These are phyloP conservation scores for Echeveria elegans DNA, from an alignment of 164 flowering plant genomes.

Conservation along the genomic window DNA sequence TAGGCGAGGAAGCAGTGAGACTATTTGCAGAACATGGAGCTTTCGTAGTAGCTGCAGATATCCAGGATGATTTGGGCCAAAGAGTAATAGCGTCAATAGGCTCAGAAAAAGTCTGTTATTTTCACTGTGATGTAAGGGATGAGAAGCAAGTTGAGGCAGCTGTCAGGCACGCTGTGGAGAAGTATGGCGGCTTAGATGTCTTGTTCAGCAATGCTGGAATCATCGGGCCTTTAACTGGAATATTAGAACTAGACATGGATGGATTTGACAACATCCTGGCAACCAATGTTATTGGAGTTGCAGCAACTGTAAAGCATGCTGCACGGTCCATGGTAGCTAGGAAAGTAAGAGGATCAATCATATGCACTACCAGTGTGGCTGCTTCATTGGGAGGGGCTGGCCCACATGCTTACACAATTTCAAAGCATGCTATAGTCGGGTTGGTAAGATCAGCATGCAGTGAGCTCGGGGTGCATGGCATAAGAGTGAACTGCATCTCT, in stretches of 20 bases:
- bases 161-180: slow-evolving; percentile 29
- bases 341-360: slow-evolving; percentile 46
- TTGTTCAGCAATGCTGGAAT: slow-evolving; percentile 71
- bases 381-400: slow-evolving; percentile 42
- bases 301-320: slow-evolving; percentile 60
- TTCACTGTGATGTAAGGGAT: slow-evolving; percentile 56
- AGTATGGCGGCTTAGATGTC: slow-evolving; percentile 41
- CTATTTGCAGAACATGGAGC: slow-evolving; percentile 56
- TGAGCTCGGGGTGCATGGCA: slow-evolving; percentile 58
- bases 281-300: slow-evolving; percentile 55
- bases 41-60: slow-evolving; percentile 45
- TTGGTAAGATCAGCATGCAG: slow-evolving; percentile 38
- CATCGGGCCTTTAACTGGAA: slow-evolving; percentile 27
- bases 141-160: slow-evolving; percentile 52
- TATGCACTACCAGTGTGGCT: slow-evolving; percentile 63
- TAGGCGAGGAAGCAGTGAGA: slow-evolving; percentile 55
- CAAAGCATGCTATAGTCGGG: slow-evolving; percentile 56
- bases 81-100: slow-evolving; percentile 36
- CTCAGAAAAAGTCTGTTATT: slow-evolving; percentile 24
- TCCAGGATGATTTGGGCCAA: slow-evolving; percentile 54
- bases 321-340: slow-evolving; percentile 61
- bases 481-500: slow-evolving; percentile 54
- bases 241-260: slow-evolving; percentile 45
- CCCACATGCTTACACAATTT: slow-evolving; percentile 38
- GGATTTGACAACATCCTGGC: slow-evolving; percentile 43